Percentiles rank a stretch among this genome's conserved stretches.
Conservation (phyloP, 192 early-diverging fungal genomes). For the Backusella luteola region DNA sequence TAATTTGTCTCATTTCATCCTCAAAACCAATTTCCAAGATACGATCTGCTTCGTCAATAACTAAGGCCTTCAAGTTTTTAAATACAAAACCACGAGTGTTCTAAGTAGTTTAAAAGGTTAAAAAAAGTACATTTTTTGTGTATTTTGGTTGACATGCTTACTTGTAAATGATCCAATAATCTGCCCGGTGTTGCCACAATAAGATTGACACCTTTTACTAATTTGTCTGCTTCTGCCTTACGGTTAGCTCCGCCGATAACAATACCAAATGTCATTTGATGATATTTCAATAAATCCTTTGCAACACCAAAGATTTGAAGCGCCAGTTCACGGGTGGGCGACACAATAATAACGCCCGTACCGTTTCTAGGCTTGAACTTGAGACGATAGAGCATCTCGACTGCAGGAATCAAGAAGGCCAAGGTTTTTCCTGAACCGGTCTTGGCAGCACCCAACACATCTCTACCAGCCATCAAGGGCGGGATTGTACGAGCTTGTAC, state of each 20-base stretch:
- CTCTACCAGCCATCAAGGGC: conserved; percentile 92
- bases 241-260: conserved; percentile 98
- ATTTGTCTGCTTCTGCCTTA: conserved; percentile 94
- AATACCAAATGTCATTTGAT: conserved; percentile 97
- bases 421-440: conserved; percentile 97
- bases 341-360: conserved; percentile 93
- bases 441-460: conserved; percentile 98
- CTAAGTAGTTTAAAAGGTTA: conserved; percentile 20
- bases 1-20: conserved; percentile 97
- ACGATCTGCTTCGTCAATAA: conserved; percentile 98
- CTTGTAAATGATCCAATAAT: conserved; percentile 96
- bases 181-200: conserved; percentile 96
- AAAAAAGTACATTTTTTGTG: background rate
- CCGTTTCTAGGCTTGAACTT: conserved; percentile 98
- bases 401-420: conserved; percentile 95
- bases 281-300: conserved; percentile 91
- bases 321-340: conserved; percentile 98
- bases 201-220: conserved; percentile 95
- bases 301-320: conserved; percentile 99
- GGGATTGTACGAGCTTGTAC: conserved; percentile 96
- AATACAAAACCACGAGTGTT: conserved; percentile 97
- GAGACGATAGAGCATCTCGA: conserved; percentile 84
- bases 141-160: conserved; percentile 7
- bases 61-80: conserved; percentile 91
- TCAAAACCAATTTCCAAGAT: conserved; percentile 99